Base-by-base conservation (phyloP, 1,139 yeast species). In the Sugiyamaella grinbergsii region DNA sequence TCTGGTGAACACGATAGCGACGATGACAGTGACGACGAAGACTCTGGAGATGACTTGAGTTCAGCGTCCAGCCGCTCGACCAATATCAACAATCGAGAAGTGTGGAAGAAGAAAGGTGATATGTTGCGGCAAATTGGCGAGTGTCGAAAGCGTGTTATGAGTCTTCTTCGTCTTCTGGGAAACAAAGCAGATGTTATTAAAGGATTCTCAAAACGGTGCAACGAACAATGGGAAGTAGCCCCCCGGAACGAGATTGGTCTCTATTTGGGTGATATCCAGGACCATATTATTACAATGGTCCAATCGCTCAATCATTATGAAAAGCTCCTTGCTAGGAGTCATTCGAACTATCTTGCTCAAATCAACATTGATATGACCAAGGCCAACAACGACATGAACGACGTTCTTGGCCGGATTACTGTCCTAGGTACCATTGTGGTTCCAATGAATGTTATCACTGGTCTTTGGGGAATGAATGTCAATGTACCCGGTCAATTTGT, bases 381-480 rank as follows among this genome's bases (percentile, higher is more conserved):
- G 66, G 96, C 90, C n/a, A 93, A 91, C 69, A 93, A 93, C 63
- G 97, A 91, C 61, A 91, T 95, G 78, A 93, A 93, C 67, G 98
- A 93, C 64, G 96, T 91, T 3, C 78, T 93, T 63, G 96, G 97
- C 2, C 88, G 91, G 65, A 88, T 93, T 52, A 89, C 98, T 5
- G 85, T 93, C 38, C 72, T 93, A 56, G 98, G 98, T 77, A 90
- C 98, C 0, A 87, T 93, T 54, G 96, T 93, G 6, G 73, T 93
- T 54, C 98, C 98, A 2, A 80, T 93, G 77, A 93, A 93, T 66
- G 88, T 93, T 51, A 84, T 93, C 20, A 93, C 98, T 0, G 98
- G 98, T 24, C 73, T 93, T 49, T 93, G 98, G 98, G 98, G 98
- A 54, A 93, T 93, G 98, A 93, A 93, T 71, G 95, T 95, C 58